Percentiles rank a stretch among this genome's conserved stretches.
Evolutionary conservation across 2,329 filamentous ascomycete species (phyloP).

Genomic region (Fonsecaea nubica): DNA sequence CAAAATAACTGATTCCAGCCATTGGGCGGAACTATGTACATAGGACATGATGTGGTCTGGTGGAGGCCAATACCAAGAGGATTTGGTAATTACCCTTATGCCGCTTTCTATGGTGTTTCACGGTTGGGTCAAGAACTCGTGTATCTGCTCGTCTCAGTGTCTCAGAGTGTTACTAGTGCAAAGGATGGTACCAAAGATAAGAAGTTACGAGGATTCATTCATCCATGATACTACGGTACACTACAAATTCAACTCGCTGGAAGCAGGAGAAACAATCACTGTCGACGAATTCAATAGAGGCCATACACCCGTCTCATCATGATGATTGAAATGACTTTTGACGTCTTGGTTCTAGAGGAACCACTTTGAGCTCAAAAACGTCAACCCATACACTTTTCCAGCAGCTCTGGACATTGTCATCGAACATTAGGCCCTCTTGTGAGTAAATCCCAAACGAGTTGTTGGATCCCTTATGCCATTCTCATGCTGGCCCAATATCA

Average conservation of each 20-base stretch:
- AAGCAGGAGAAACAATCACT: neutral
- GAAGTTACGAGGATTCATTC: neutral
- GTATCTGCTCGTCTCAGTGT: neutral
- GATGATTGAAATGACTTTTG: neutral
- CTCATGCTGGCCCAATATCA: neutral
- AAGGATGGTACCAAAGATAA: neutral
- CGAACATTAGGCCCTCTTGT: neutral
- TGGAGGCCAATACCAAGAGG: neutral
- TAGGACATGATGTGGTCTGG: slow-evolving; percentile 3
- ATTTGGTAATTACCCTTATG: neutral
- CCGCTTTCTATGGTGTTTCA: neutral
- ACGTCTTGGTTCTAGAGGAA: neutral
- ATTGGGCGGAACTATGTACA: slow-evolving; percentile 22
- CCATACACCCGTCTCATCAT: neutral
- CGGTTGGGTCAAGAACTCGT: neutral
- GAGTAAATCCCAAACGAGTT: neutral
- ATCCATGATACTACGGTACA: neutral
- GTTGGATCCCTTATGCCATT: neutral
- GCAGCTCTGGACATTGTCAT: neutral
- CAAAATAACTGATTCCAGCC: neutral
- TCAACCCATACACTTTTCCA: neutral
- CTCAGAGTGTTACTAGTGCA: neutral
- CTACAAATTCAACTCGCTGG: neutral
- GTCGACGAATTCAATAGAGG: neutral
- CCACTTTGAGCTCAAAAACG: neutral